Percentiles rank a stretch among this genome's conserved stretches.
phyloP scores from a whole-genome alignment of 1,284 basidiomycete genomes.

The Kwoniella shivajii region DNA sequence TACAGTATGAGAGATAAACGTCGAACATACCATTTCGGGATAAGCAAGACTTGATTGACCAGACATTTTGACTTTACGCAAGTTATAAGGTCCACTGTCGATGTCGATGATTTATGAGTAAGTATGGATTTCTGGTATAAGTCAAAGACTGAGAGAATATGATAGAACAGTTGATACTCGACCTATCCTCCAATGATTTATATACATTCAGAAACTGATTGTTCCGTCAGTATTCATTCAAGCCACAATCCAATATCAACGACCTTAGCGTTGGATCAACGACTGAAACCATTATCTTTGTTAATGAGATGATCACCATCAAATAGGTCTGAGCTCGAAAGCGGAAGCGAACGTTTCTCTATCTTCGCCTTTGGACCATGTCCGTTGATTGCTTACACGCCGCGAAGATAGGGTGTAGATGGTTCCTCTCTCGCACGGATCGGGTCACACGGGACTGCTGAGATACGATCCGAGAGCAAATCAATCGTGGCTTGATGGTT shows the following conservation, averaged over 20 bases:
- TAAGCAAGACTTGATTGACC: constrained; percentile 20
- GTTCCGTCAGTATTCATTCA: neutral
- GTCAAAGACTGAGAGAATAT: too few species aligned
- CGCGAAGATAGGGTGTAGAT: neutral
- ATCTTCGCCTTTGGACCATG: too few species aligned
- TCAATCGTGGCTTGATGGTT: constrained; percentile 10
- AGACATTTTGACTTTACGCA: constrained; percentile 7
- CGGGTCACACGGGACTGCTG: neutral
- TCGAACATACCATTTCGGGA: constrained; percentile 22
- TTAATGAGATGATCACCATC: too few species aligned
- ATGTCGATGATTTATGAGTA: too few species aligned
- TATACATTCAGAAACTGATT: neutral
- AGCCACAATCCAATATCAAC: too few species aligned
- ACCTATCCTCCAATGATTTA: neutral
- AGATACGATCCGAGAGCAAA: constrained; percentile 1
- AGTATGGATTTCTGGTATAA: too few species aligned
- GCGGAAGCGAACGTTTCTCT: too few species aligned
- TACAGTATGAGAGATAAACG: neutral
- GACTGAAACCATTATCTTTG: neutral
- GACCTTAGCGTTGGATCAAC: too few species aligned
- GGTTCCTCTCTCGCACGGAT: neutral
- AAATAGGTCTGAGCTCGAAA: too few species aligned
- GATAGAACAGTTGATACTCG: too few species aligned
- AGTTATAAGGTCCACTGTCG: too few species aligned
- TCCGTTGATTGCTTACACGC: too few species aligned